Evolutionary conservation across 2,329 filamentous ascomycete genomes (phyloP), one percentile per base, ranked within the genome.

Genomic region (Aspergillus sp.): DNA sequence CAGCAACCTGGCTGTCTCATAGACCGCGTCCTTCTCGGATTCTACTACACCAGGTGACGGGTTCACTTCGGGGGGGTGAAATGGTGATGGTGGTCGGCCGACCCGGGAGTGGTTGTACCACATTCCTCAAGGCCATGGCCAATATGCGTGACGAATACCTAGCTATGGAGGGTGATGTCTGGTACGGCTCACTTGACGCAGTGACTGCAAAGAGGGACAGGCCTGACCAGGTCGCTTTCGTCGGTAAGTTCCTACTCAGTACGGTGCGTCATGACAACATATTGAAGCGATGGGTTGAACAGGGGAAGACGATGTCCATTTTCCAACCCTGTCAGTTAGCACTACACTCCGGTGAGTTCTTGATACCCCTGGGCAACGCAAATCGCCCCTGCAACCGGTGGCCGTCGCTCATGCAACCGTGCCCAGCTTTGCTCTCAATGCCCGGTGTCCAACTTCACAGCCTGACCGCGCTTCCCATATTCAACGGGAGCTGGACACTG

Each of bases 41-140:
- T 13, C 13, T 32, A 32, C 43, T 45, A n/a, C 43, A 23, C n/a
- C 13, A 45, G 11, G 3, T 45, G 43, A 25, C 21, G 25, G 43
- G 43, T 23, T 10, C 29, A 23, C n/a, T 45, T 16, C 43, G 13
- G 2, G 62, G 61, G 1, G 77, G 78, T 29, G 78, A 80, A 65
- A 76, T 79, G 67, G 67, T 79, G 49, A 64, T 79, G 4, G 77
- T 80, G 1, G 68, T 80, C 0, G 77, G 77, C 0, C 71, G 61
- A n/a, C 70, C 70, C 0, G 70, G 71, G 6, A 63, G 62, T 19
- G 68, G 69, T 43, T 94, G 89, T 71, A 89, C 87, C 11, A 93
- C 89, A 1, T 84, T 92, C 58, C 77, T 94, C 51, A 93, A 93
- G 77, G 88, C 88, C 0, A 81, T 93, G 58, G 83, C 88, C 6